A percentile compares a stretch with the other conserved stretches of the same genome.
Evolutionary conservation across 257 asterid genomes (phyloP).

Genomic region (Asclepias syriaca): DNA sequence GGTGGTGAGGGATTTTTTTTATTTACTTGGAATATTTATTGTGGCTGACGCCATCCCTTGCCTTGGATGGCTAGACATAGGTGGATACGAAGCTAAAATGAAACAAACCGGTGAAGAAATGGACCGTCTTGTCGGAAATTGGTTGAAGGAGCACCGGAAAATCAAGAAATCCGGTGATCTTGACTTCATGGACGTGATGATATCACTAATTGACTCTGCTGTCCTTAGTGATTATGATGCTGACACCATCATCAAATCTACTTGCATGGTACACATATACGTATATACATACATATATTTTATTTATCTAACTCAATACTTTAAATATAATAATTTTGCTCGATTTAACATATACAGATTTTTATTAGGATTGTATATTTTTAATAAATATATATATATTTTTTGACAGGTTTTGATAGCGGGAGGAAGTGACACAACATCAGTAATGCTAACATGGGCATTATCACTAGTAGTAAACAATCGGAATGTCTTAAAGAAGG

Average conservation of each 20-base stretch:
- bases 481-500: constrained; percentile 23
- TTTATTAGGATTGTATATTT: no score
- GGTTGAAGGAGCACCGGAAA: constrained; percentile 32
- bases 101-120: constrained; percentile 21
- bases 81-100: constrained; percentile 31
- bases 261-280: constrained; percentile 25
- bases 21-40: constrained; percentile 14
- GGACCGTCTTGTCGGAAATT: constrained; percentile 22
- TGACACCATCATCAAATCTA: constrained; percentile 24
- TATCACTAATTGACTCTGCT: constrained; percentile 28
- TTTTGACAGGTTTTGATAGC: constrained; percentile 4
- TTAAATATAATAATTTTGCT: no score
- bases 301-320: no score
- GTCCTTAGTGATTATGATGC: constrained; percentile 17
- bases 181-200: constrained; percentile 56
- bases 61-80: constrained; percentile 26
- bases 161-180: constrained; percentile 12
- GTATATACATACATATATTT: no score
- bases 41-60: constrained; percentile 26
- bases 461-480: constrained; percentile 31
- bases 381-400: no score
- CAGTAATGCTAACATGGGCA: constrained; percentile 36
- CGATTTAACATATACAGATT: no score
- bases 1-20: constrained; percentile 21
- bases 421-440: constrained; percentile 33